Evolutionary conservation across 2,329 filamentous ascomycete species (phyloP).

Genomic region (Ophiostoma quercus): DNA sequence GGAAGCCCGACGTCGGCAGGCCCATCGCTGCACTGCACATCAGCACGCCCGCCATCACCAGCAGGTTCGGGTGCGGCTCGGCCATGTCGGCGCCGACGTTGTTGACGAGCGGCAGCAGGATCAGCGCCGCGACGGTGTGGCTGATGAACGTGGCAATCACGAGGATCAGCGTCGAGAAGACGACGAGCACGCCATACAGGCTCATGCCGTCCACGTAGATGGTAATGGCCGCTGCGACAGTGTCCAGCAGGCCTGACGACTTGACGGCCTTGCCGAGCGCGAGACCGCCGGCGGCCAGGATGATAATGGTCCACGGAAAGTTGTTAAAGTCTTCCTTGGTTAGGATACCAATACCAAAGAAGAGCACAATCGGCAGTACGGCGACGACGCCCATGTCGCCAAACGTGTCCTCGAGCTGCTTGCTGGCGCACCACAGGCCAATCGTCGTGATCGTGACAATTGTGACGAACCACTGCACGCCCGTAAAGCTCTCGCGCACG

Average conservation of each 20-base stretch:
- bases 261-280: constrained; percentile 92
- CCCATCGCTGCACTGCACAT: constrained; percentile 99
- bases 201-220: constrained; percentile 68
- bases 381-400: constrained; percentile 98
- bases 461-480: constrained; percentile 88
- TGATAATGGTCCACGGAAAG: constrained; percentile 99
- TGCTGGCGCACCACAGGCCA: constrained; percentile 82
- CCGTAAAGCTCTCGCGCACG: constrained; percentile 81
- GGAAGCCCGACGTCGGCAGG: constrained; percentile 90
- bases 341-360: constrained; percentile 92
- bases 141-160: constrained; percentile 97
- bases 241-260: constrained; percentile 84
- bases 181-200: constrained; percentile 78
- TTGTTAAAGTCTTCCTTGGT: constrained; percentile 99
- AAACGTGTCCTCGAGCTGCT: constrained; percentile 80
- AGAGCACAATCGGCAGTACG: constrained; percentile 89
- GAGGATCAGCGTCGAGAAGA: constrained; percentile 78
- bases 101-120: constrained; percentile 84
- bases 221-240: constrained; percentile 75
- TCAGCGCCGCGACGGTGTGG: constrained; percentile 92
- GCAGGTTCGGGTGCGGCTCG: constrained; percentile 83
- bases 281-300: constrained; percentile 87
- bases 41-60: constrained; percentile 90
- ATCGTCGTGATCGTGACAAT: constrained; percentile 80
- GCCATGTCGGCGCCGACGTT: constrained; percentile 81